Evolutionary conservation across 106 monocot species (phyloP).

Genomic region (Dendrobium officinale): DNA sequence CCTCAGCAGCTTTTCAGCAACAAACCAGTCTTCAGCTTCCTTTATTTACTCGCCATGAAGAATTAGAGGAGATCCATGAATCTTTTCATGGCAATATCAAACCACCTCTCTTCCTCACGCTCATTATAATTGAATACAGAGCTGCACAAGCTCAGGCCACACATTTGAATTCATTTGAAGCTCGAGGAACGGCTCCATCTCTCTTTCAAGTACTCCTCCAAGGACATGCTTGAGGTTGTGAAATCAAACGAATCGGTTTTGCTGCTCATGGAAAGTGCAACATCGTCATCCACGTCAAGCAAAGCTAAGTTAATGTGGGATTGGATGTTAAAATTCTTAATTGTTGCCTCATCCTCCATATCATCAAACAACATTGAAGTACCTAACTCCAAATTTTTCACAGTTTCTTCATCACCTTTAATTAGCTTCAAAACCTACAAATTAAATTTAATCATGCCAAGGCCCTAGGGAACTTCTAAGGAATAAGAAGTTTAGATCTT

Average conservation of each 20-base stretch:
- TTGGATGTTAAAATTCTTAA: constrained; percentile 36
- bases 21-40: not conserved
- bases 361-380: constrained; percentile 26
- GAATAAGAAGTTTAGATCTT: not conserved
- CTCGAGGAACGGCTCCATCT: constrained; percentile 66
- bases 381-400: constrained; percentile 33
- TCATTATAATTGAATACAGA: no score
- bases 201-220: constrained; percentile 64
- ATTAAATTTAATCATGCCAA: not conserved
- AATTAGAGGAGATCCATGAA: not conserved
- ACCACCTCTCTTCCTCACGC: no score
- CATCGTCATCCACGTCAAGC: constrained; percentile 61
- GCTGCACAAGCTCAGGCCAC: not conserved
- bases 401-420: constrained; percentile 39
- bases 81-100: not conserved
- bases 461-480: not conserved
- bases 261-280: constrained; percentile 42
- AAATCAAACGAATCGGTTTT: constrained; percentile 26
- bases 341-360: constrained; percentile 26
- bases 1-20: not conserved
- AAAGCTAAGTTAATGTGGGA: constrained; percentile 84
- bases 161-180: constrained; percentile 41
- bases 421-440: constrained; percentile 55
- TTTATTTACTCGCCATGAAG: not conserved
- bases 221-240: constrained; percentile 41